phyloP scores from a whole-genome alignment of 495 filamentous ascomycete species.

The Xanthoparmelia taractica region DNA sequence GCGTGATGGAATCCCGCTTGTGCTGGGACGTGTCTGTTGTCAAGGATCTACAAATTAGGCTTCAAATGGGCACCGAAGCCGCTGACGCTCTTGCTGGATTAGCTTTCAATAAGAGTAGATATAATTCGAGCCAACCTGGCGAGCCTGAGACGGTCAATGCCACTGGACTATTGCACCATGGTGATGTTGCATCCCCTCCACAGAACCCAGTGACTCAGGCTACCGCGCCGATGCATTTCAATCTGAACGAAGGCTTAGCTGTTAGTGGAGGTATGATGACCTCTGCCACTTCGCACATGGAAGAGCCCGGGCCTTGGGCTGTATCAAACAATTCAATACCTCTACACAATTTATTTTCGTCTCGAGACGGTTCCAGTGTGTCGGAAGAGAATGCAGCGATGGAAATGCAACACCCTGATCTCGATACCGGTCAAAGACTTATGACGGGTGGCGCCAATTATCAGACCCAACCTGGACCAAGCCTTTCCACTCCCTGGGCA shows the following conservation, averaged over 20 bases:
- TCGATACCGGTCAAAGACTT: background rate
- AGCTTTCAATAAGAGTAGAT: background rate
- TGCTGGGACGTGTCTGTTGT: background rate
- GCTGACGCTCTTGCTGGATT: background rate
- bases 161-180: background rate
- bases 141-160: background rate
- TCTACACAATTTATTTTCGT: fast-evolving
- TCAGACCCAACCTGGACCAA: background rate
- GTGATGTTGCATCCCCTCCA: background rate
- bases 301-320: background rate
- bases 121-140: background rate
- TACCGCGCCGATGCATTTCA: background rate
- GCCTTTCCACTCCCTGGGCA: background rate
- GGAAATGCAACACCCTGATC: background rate
- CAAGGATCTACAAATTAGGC: background rate
- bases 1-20: background rate
- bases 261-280: background rate
- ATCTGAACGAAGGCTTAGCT: background rate
- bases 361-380: background rate
- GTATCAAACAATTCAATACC: background rate
- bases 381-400: background rate
- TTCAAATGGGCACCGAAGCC: background rate
- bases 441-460: background rate
- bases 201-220: background rate
- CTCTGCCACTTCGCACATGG: background rate